A percentile compares a stretch with the other conserved stretches of the same genome.
Evolutionary conservation across 2,329 filamentous ascomycete species (phyloP).

Genomic region (Shiraia sp.): DNA sequence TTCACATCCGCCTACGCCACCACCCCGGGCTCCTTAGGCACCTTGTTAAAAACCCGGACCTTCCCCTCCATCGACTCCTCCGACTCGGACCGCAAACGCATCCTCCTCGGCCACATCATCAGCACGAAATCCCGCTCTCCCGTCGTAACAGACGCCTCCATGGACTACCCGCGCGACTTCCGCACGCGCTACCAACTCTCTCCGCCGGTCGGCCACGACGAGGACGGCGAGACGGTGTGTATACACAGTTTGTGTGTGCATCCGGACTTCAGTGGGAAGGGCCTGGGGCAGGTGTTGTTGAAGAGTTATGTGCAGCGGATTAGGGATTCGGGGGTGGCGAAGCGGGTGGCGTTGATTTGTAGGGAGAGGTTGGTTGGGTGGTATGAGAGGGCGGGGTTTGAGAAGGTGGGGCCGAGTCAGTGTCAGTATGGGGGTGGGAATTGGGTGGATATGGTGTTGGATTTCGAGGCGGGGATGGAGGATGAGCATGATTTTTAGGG

Average conservation of each 20-base stretch:
- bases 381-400: constrained; percentile 76
- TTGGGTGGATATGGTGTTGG: constrained; percentile 77
- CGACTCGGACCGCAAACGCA: constrained; percentile 60
- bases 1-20: constrained; percentile 71
- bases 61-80: constrained; percentile 64
- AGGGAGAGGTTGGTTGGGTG: constrained; percentile 74
- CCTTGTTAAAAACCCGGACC: constrained; percentile 58
- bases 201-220: constrained; percentile 66
- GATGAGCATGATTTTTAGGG: constrained; percentile 13
- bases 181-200: constrained; percentile 47
- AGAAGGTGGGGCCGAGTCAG: constrained; percentile 67
- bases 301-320: constrained; percentile 78
- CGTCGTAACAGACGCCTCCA: constrained; percentile 73
- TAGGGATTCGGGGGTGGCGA: constrained; percentile 68
- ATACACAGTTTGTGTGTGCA: constrained; percentile 82
- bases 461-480: constrained; percentile 26
- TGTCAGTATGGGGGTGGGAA: constrained; percentile 76
- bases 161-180: constrained; percentile 74
- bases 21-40: constrained; percentile 45
- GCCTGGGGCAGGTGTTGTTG: constrained; percentile 74
- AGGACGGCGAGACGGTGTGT: constrained; percentile 73
- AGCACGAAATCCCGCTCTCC: constrained; percentile 69
- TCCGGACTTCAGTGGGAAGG: constrained; percentile 73
- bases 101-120: constrained; percentile 78
- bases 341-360: constrained; percentile 75